Evolutionary conservation across 495 filamentous ascomycete species (phyloP), one percentile per base, ranked within the genome.

Genomic region (Neurospora cerealis): DNA sequence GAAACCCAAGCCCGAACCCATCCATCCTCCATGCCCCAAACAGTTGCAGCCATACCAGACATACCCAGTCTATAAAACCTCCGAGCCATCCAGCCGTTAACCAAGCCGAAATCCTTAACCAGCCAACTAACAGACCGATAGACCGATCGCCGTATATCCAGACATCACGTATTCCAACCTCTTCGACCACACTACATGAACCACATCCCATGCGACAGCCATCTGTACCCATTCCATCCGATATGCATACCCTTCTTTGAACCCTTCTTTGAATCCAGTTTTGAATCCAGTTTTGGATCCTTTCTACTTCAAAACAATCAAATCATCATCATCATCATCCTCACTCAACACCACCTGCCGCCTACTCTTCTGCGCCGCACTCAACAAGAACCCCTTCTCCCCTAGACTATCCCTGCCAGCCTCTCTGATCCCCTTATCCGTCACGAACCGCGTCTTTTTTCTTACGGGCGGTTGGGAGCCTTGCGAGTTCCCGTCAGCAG

Each of bases 361-460:
- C 73, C 79, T 79, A 36, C 76, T 72, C 73, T 78, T 66, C 54
- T 66, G 54, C 54, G 54, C 48, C 76, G 79, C 71, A 70, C 77
- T 73, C 73, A 80, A 71, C 70, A 74, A 71, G 76, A 85, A 74
- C 75, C 85, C 85, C 15, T 71, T 42, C 3, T 84, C 86, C 39
- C 91, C 91, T 5, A 93, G 74, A 77, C 92, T 93, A 75, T 94
- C 92, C 73, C 91, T 85, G 4, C 92, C 92, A 0, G 92, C 91
- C 79, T 93, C 91, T 77, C 88, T 88, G 73, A 93, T 93, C 0
- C 92, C 92, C 79, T 90, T 91, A 36, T 89, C 87, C 39, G 90
- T 95, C 46, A 93, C 88, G 77, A 96, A 96, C 21, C 93, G 84
- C 17, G 93, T 96, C 84, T 94, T 96, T 82, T 96, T 95, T 76